phyloP scores from a whole-genome alignment of 345 rosid genomes.

The Hevea brasiliensis region DNA sequence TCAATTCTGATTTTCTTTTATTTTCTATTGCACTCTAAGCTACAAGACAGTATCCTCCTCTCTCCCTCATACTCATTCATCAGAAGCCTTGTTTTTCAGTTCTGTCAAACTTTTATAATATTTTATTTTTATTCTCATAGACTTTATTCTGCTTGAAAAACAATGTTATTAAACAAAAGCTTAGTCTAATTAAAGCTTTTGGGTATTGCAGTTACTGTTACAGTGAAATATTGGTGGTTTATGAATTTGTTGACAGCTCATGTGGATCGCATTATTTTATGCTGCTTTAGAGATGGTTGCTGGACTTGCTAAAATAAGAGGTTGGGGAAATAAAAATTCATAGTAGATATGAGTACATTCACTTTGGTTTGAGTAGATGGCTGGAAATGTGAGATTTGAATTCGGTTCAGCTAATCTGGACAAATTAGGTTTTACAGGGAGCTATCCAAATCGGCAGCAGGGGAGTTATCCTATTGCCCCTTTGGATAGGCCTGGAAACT shows the following conservation, averaged over 20 bases:
- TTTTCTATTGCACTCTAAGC: neutral
- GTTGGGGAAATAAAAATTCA: neutral
- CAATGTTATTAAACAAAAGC: neutral
- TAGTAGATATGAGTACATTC: constrained; percentile 18
- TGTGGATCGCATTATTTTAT: neutral
- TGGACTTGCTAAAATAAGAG: constrained; percentile 12
- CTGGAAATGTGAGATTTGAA: constrained; percentile 49
- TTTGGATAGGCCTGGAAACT: constrained; percentile 57
- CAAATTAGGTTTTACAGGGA: constrained; percentile 41
- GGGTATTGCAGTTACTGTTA: constrained; percentile 9
- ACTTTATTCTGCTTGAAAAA: constrained; percentile 1
- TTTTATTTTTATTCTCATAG: neutral
- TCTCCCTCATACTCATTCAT: neutral
- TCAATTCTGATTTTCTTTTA: neutral
- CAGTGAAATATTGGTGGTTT: constrained; percentile 8
- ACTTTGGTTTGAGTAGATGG: constrained; percentile 30
- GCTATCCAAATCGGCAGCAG: constrained; percentile 45
- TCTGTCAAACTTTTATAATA: too few relatives aligned
- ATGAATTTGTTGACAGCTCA: neutral
- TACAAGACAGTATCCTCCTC: neutral
- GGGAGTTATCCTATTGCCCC: constrained; percentile 34
- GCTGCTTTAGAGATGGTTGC: constrained; percentile 5
- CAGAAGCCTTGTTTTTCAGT: neutral
- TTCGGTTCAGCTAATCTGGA: constrained; percentile 41
- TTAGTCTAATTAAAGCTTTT: constrained; percentile 14